Evolutionary conservation across 2,329 filamentous ascomycete species (phyloP).

Genomic region (Cladosporium oxysporum): DNA sequence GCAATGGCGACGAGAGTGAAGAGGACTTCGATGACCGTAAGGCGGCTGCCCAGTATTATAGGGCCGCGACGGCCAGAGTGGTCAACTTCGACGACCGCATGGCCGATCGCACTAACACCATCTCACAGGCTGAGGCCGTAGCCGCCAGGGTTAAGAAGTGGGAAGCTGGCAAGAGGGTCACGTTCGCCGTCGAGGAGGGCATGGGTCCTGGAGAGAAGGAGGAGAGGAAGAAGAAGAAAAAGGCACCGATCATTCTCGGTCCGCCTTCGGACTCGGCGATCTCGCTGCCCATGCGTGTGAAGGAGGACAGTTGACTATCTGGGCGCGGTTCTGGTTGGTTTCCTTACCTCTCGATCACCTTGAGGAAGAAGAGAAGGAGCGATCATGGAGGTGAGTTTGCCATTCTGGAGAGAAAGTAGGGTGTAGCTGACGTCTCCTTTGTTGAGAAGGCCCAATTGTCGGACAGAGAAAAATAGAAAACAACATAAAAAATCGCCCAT

Average conservation of each 20-base stretch:
- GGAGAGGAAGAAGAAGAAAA: not conserved
- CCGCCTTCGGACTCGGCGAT: not conserved
- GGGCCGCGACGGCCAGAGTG: not conserved
- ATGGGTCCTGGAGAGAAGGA: not conserved
- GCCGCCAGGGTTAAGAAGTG: not conserved
- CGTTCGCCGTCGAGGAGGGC: not conserved
- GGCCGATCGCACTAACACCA: not conserved
- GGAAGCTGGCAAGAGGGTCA: not conserved
- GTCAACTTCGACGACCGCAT: constrained; percentile 1
- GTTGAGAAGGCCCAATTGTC: not conserved
- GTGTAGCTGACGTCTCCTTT: not conserved
- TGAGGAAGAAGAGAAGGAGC: not conserved
- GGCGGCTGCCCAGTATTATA: not conserved
- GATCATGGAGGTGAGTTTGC: not conserved
- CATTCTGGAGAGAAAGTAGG: not conserved
- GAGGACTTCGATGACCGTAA: not conserved
- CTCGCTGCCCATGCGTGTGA: not conserved
- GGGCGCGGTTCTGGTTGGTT: not conserved
- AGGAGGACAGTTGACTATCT: not conserved
- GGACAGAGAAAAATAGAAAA: not conserved
- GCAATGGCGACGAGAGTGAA: not conserved
- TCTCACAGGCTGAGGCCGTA: not conserved
- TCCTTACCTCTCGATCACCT: not conserved
- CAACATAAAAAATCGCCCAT: not conserved
- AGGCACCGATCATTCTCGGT: not conserved